Evolutionary conservation across 495 filamentous ascomycete species (phyloP).

Genomic region (Neurospora sp.): DNA sequence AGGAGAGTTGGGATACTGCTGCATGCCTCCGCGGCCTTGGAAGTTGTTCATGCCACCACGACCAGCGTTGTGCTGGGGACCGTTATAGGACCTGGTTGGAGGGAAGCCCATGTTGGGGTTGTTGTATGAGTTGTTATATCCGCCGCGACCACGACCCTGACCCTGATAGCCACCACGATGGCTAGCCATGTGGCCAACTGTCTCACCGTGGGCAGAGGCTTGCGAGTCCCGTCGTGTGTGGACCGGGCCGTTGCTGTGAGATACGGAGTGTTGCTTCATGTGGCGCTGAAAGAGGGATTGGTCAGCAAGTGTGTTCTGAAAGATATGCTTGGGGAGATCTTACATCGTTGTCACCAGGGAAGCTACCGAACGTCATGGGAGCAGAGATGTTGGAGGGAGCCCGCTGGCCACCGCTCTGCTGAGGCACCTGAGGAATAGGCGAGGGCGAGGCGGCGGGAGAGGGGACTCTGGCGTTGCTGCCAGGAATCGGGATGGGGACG

Average conservation of each 20-base stretch:
- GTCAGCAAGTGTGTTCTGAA: constrained; percentile 18
- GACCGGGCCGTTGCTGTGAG: constrained; percentile 50
- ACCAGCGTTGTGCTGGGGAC: constrained; percentile 41
- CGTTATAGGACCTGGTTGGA: constrained; percentile 47
- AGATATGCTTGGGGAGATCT: constrained; percentile 25
- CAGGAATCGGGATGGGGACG: constrained; percentile 56
- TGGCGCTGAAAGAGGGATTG: constrained; percentile 37
- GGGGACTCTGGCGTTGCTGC: constrained; percentile 53
- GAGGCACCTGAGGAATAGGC: constrained; percentile 74
- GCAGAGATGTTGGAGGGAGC: constrained; percentile 59
- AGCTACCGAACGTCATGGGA: constrained; percentile 70
- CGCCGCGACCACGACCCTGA: constrained; percentile 49
- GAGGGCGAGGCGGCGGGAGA: constrained; percentile 73
- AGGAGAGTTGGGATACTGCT: constrained; percentile 55
- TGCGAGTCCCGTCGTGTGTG: constrained; percentile 78
- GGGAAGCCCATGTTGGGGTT: constrained; percentile 58
- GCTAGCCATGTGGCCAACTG: constrained; percentile 49
- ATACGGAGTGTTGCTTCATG: constrained; percentile 38
- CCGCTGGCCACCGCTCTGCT: constrained; percentile 75
- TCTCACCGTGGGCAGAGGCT: constrained; percentile 68
- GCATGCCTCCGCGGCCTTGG: constrained; percentile 47
- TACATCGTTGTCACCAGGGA: constrained; percentile 65
- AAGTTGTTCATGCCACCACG: constrained; percentile 59
- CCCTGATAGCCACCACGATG: constrained; percentile 32
- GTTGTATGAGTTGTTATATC: constrained; percentile 46